Percentiles rank a stretch among this genome's conserved stretches.
Evolutionary conservation across 2,329 filamentous ascomycete genomes (phyloP).

Genomic region (Amauroascus niger): DNA sequence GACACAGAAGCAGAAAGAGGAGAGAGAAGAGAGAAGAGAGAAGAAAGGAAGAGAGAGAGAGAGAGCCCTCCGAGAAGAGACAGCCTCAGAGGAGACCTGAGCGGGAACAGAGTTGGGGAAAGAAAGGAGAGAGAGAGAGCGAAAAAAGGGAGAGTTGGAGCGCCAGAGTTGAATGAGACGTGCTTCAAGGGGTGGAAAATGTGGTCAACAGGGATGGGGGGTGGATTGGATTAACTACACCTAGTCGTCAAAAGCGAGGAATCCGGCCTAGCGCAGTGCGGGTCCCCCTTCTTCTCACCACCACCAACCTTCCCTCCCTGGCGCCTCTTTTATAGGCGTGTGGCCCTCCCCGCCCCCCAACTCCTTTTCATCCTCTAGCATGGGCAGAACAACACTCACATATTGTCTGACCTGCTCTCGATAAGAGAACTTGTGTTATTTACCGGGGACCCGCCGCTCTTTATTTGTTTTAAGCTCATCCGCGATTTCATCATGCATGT

Average conservation of each 20-base stretch:
- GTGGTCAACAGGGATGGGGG: constrained; percentile 10
- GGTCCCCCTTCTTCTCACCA: no score
- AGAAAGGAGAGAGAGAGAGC: not conserved
- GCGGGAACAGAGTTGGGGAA: not conserved
- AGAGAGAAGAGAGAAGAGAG: not conserved
- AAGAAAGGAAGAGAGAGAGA: not conserved
- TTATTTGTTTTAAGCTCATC: not conserved
- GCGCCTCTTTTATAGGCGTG: no score
- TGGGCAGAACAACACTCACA: no score
- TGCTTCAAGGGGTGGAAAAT: constrained; percentile 11
- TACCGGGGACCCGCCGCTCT: not conserved
- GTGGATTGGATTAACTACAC: no score
- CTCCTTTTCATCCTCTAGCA: no score
- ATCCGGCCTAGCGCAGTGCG: constrained; percentile 8
- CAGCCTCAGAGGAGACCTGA: not conserved
- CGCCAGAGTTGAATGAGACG: not conserved
- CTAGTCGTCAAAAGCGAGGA: not conserved
- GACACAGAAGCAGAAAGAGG: no score
- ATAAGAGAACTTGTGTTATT: not conserved
- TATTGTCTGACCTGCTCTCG: not conserved
- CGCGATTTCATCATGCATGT: not conserved
- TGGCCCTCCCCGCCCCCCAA: no score
- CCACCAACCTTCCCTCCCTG: no score
- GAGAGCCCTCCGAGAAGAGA: not conserved
- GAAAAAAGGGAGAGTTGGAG: not conserved